Percentiles rank a stretch among this genome's conserved stretches.
Evolutionary conservation across 2,329 filamentous ascomycete genomes (phyloP).

Genomic region (Thelonectria rubi): DNA sequence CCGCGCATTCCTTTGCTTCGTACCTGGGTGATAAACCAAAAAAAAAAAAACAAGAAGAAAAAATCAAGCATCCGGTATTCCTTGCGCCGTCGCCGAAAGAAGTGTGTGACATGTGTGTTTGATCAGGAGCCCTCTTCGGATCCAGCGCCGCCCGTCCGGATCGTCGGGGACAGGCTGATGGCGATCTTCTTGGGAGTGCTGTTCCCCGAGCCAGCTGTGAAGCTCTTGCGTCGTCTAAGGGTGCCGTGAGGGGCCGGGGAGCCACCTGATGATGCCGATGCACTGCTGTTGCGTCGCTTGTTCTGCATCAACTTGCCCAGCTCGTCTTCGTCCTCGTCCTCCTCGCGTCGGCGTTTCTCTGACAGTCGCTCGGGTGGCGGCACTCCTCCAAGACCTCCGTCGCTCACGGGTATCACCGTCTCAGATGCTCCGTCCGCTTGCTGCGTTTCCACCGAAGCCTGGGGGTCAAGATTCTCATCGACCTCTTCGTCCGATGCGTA

Average conservation of each 20-base stretch:
- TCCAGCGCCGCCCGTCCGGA: slow-evolving; percentile 52
- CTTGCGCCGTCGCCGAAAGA: slow-evolving; percentile 42
- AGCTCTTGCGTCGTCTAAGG: slow-evolving; percentile 51
- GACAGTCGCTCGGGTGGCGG: slow-evolving; percentile 81
- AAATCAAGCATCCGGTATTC: slow-evolving; percentile 32
- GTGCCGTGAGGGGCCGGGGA: slow-evolving; percentile 46
- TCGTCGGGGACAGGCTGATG: slow-evolving; percentile 62
- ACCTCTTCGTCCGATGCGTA: slow-evolving; percentile 92
- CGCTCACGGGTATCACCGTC: slow-evolving; percentile 45
- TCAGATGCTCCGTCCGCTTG: slow-evolving; percentile 47
- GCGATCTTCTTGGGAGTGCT: slow-evolving; percentile 63
- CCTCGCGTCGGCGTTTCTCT: slow-evolving; percentile 90
- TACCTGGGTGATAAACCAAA: slow-evolving; percentile 32
- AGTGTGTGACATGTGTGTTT: slow-evolving; percentile 23
- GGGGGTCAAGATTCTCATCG: slow-evolving; percentile 64
- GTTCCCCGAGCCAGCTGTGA: slow-evolving; percentile 52
- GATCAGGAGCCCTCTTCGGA: slow-evolving; percentile 53
- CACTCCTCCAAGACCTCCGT: slow-evolving; percentile 36
- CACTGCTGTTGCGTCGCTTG: slow-evolving; percentile 69
- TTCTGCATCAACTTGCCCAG: slow-evolving; percentile 80
- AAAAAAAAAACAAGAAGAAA: slow-evolving; percentile 32
- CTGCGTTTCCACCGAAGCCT: slow-evolving; percentile 46
- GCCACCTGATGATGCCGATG: slow-evolving; percentile 53
- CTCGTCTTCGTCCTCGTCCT: slow-evolving; percentile 90
- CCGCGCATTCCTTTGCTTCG: slow-evolving; percentile 23